These are phyloP conservation scores for Fusarium secorum DNA, from an alignment of 2,329 filamentous ascomycete genomes.

Conservation along the genomic window DNA sequence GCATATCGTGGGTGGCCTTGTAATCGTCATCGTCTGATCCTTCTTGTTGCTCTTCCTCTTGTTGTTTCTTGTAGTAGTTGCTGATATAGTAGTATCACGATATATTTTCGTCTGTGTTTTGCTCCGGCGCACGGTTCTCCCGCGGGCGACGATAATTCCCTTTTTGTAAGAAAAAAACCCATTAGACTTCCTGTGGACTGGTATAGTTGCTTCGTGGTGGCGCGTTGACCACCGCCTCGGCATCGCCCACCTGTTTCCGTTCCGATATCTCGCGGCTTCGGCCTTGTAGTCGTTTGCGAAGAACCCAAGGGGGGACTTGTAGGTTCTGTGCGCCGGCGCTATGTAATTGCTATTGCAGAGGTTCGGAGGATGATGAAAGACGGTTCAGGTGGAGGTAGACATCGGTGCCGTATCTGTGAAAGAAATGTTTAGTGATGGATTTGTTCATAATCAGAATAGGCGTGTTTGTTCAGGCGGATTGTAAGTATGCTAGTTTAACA, in stretches of 20 bases:
- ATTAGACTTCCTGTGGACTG: conserved; percentile 44
- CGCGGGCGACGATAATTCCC: conserved; percentile 36
- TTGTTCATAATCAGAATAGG: background rate
- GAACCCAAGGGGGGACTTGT: conserved; percentile 44
- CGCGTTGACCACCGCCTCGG: conserved; percentile 75
- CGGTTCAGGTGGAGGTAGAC: conserved; percentile 98
- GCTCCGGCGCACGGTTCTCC: conserved; percentile 36
- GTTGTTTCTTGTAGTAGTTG: conserved; percentile 22
- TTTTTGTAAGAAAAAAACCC: conserved; percentile 37
- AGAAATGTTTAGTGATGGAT: conserved; percentile 25
- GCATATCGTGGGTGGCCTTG: conserved; percentile 19
- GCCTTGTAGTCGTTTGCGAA: conserved; percentile 73
- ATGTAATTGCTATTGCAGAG: conserved; percentile 89
- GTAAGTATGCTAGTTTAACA: conserved; percentile 17
- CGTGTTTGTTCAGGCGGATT: background rate
- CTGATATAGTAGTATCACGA: conserved; percentile 21
- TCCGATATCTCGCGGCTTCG: conserved; percentile 75
- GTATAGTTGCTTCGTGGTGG: conserved; percentile 48
- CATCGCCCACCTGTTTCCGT: conserved; percentile 89
- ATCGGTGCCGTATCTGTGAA: conserved; percentile 87
- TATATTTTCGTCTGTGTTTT: conserved; percentile 33
- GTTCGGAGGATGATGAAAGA: conserved; percentile 93
- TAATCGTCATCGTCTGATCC: background rate
- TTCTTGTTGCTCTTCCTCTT: conserved; percentile 8
- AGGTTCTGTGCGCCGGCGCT: conserved; percentile 48